Conservation (phyloP, 2,329 filamentous ascomycete genomes). For the Trichoderma arundinaceum region DNA sequence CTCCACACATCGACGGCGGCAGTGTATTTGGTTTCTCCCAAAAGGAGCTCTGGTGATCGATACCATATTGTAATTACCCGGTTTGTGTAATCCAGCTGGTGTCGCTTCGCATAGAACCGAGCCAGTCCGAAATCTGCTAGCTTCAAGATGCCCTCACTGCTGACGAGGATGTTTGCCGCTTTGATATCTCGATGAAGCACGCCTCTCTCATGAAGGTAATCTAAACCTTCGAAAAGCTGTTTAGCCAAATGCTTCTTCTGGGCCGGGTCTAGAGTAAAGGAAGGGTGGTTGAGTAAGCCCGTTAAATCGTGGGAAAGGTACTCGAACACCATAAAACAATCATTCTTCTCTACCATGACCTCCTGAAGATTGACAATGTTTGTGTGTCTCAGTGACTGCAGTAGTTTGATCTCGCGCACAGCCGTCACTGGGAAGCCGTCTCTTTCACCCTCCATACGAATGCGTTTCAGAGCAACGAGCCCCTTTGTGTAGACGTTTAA, state of each 20-base stretch:
- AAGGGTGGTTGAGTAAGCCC: conserved; percentile 91
- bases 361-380: conserved; percentile 86
- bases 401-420: conserved; percentile 86
- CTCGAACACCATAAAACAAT: conserved; percentile 99
- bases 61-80: conserved; percentile 99
- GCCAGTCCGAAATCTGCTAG: conserved; percentile 95
- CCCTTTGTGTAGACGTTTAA: conserved; percentile 88
- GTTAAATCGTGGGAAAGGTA: conserved; percentile 97
- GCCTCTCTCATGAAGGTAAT: conserved; percentile 91
- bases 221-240: conserved; percentile 91
- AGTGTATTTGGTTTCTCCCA: conserved; percentile 89
- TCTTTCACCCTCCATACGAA: conserved; percentile 90
- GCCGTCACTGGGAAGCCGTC: conserved; percentile 92
- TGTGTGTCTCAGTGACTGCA: conserved; percentile 82
- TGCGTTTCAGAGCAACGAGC: conserved; percentile 84
- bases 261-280: conserved; percentile 79
- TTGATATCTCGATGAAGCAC: conserved; percentile 98
- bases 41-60: conserved; percentile 83
- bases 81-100: conserved; percentile 95
- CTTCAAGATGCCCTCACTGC: conserved; percentile 85
- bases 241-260: conserved; percentile 93
- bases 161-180: conserved; percentile 95
- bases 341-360: conserved; percentile 98
- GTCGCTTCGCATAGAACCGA: conserved; percentile 91
- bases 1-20: conserved; percentile 96